These are phyloP conservation scores for Amanita polypyramis DNA, from an alignment of 768 basidiomycete genomes.

Conservation along the genomic window DNA sequence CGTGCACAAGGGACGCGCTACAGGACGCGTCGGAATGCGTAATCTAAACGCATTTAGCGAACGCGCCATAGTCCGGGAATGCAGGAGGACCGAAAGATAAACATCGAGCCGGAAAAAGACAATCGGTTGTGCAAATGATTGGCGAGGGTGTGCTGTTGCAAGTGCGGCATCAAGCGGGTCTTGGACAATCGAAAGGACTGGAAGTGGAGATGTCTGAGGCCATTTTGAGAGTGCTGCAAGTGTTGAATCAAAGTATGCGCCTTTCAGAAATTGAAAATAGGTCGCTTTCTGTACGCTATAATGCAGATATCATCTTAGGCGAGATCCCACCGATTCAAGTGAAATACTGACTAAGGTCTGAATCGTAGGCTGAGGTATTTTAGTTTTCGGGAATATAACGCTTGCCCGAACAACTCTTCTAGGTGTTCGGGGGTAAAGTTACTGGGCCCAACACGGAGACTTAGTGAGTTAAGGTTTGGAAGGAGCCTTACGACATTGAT, in stretches of 20 bases:
- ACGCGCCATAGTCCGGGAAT: conserved; percentile 35
- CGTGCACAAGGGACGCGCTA: conserved; percentile 32
- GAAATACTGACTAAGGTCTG: conserved; percentile 65
- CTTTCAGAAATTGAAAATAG: conserved; percentile 78
- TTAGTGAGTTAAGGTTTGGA: conserved; percentile 36
- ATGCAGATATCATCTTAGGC: conserved; percentile 1
- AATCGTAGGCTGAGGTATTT: conserved; percentile 57
- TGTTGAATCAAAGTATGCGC: conserved; percentile 75
- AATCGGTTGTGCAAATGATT: conserved; percentile 73
- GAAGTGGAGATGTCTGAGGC: conserved; percentile 31
- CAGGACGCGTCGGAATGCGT: conserved; percentile 59
- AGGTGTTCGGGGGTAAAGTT: conserved; percentile 78
- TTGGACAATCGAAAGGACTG: conserved; percentile 52
- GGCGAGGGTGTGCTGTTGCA: conserved; percentile 15
- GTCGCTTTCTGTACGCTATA: conserved; percentile 58
- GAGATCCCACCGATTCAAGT: background rate
- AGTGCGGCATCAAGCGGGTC: conserved; percentile 37
- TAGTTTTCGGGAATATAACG: conserved; percentile 17
- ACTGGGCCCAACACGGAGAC: conserved; percentile 61
- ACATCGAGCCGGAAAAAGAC: conserved; percentile 70
- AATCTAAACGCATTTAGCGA: conserved; percentile 51
- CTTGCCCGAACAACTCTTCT: conserved; percentile 39
- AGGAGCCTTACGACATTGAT: conserved; percentile 58
- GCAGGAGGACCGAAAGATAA: conserved; percentile 32
- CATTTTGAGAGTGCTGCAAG: conserved; percentile 54